phyloP scores from a whole-genome alignment of 129 eudicot genomes.

The Flaveria ramosissima region DNA sequence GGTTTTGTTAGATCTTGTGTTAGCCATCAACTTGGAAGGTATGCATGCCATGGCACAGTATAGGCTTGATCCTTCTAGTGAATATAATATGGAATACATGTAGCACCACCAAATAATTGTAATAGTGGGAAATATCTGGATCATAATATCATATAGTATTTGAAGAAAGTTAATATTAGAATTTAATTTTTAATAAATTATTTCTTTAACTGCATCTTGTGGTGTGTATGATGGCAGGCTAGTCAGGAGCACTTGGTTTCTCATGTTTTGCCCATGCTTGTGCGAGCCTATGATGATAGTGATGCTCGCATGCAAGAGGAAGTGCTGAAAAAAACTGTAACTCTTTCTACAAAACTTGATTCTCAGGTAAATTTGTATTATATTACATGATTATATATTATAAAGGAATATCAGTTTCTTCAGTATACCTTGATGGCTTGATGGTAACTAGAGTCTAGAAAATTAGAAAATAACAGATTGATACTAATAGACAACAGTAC shows the following conservation, averaged over 20 bases:
- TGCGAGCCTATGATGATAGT: conserved; percentile 93
- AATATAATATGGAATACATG: conserved; percentile 7
- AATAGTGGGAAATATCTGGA: conserved; percentile 2
- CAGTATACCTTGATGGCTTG: conserved; percentile 15
- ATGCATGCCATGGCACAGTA: conserved; percentile 3
- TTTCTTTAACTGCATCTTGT: conserved; percentile 14
- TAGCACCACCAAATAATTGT: not conserved
- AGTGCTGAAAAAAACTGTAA: conserved; percentile 74
- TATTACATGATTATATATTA: conserved; percentile 1
- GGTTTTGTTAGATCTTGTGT: not conserved
- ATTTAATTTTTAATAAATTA: not conserved
- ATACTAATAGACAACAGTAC: not conserved
- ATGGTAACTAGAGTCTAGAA: conserved; percentile 6
- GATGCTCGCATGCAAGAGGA: conserved; percentile 99
- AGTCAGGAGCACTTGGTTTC: conserved; percentile 72
- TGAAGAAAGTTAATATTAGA: not conserved
- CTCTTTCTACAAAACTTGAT: conserved; percentile 83
- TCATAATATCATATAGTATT: not conserved
- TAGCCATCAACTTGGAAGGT: not conserved
- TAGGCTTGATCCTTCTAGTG: conserved; percentile 5
- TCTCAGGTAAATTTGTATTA: conserved; percentile 56
- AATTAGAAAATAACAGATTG: not conserved
- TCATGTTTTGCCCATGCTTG: conserved; percentile 91
- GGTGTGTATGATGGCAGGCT: conserved; percentile 53
- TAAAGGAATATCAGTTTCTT: conserved; percentile 19